Evolutionary conservation across 768 basidiomycete species (phyloP).

Genomic region (Piloderma croceum): DNA sequence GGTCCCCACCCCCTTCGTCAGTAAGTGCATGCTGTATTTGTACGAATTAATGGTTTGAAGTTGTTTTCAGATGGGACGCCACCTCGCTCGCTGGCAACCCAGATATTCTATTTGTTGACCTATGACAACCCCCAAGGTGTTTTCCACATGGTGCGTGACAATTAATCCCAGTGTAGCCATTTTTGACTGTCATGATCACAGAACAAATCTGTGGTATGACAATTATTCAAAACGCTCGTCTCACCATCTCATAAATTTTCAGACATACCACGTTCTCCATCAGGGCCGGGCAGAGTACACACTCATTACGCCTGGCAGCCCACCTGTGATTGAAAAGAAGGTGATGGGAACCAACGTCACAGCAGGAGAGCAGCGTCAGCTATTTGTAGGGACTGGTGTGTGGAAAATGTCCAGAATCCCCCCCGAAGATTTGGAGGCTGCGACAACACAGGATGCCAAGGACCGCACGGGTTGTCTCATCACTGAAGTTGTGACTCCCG

Average conservation of each 20-base stretch:
- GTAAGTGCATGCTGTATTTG: constrained; percentile 10
- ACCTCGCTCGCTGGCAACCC: constrained; percentile 33
- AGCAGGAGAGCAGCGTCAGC: constrained; percentile 40
- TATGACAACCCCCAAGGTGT: constrained; percentile 34
- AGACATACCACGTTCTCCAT: constrained; percentile 51
- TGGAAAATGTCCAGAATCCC: constrained; percentile 57
- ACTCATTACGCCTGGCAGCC: constrained; percentile 32
- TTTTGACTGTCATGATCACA: too few relatives aligned
- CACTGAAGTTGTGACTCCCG: constrained; percentile 56
- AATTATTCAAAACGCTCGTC: not conserved
- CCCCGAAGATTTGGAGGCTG: constrained; percentile 31
- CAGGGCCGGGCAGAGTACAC: constrained; percentile 48
- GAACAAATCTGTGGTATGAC: constrained; percentile 42
- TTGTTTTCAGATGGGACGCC: constrained; percentile 16
- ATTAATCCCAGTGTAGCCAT: too few relatives aligned
- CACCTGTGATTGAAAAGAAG: constrained; percentile 30
- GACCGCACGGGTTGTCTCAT: constrained; percentile 46
- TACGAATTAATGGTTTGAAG: not conserved
- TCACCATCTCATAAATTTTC: not conserved
- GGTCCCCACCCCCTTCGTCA: constrained; percentile 29
- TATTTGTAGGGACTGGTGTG: constrained; percentile 45
- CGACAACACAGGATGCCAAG: constrained; percentile 26
- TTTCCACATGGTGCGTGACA: constrained; percentile 42
- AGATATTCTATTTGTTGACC: constrained; percentile 46
- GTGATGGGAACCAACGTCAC: constrained; percentile 39